These are phyloP conservation scores for Umbellularia californica DNA, from an alignment of 164 flowering plant genomes.

Conservation along the genomic window DNA sequence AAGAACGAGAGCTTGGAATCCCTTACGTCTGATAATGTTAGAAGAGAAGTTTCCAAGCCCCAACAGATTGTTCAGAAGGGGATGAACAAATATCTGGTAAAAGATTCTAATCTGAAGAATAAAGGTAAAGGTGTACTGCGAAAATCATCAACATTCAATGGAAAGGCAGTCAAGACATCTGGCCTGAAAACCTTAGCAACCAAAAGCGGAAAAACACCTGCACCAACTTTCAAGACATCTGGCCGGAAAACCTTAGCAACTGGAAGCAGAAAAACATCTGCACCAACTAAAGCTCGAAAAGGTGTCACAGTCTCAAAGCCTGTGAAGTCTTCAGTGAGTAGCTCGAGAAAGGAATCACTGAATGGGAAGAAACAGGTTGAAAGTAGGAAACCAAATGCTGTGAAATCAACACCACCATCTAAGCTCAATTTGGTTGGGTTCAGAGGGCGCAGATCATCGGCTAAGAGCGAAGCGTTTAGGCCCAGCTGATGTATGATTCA, in stretches of 20 bases:
- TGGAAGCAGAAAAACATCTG: conserved; percentile 14
- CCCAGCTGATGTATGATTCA: conserved; percentile 14
- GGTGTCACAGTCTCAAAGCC: conserved; percentile 21
- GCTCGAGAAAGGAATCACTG: conserved; percentile 17
- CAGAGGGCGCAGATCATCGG: conserved; percentile 54
- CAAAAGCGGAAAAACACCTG: conserved; percentile 13
- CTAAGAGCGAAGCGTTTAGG: conserved; percentile 25
- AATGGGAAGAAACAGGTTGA: conserved; percentile 31
- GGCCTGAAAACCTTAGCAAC: conserved; percentile 18
- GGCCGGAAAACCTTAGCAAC: conserved; percentile 18
- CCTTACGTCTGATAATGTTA: conserved; percentile 48
- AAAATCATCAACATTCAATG: conserved; percentile 17
- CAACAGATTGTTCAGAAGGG: conserved; percentile 36
- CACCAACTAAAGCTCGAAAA: conserved; percentile 30
- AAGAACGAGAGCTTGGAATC: conserved; percentile 94
- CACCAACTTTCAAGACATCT: conserved; percentile 6
- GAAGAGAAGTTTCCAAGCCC: conserved; percentile 49
- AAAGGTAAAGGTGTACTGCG: conserved; percentile 16
- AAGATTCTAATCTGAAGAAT: conserved; percentile 25
- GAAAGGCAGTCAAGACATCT: conserved; percentile 21
- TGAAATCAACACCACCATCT: conserved; percentile 20
- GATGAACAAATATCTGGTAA: conserved; percentile 23
- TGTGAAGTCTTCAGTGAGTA: conserved; percentile 20
- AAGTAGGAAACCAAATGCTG: conserved; percentile 17
- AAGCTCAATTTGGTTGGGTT: conserved; percentile 80